phyloP scores from a whole-genome alignment of 495 filamentous ascomycete genomes.

The Bacidia gigantensis region DNA sequence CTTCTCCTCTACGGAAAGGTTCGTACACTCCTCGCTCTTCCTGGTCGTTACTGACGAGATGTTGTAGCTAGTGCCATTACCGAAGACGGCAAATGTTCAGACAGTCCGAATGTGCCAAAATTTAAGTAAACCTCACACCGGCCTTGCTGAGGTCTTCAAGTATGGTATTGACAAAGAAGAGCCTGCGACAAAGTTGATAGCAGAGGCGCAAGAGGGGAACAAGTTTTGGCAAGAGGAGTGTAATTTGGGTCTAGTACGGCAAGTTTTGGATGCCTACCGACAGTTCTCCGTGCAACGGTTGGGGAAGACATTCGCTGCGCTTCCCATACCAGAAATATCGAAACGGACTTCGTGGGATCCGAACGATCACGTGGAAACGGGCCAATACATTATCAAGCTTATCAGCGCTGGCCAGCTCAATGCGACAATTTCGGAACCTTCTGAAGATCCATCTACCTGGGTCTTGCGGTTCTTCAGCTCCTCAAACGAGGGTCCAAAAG shows the following conservation, averaged over 20 bases:
- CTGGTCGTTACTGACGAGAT: conserved; percentile 4
- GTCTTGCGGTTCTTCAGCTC: conserved; percentile 26
- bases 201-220: conserved; percentile 42
- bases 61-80: conserved; percentile 25
- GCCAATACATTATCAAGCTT: conserved; percentile 35
- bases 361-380: conserved; percentile 29
- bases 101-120: conserved; percentile 44
- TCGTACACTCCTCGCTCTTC: conserved; percentile 15
- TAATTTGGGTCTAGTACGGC: conserved; percentile 41
- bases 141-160: conserved; percentile 55
- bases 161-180: conserved; percentile 22
- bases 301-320: conserved; percentile 33
- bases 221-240: conserved; percentile 46
- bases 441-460: conserved; percentile 30
- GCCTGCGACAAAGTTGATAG: conserved; percentile 39
- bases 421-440: conserved; percentile 37
- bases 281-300: conserved; percentile 31
- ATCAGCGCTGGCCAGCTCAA: conserved; percentile 42
- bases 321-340: conserved; percentile 31
- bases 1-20: conserved; percentile 60
- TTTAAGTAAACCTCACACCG: conserved; percentile 55
- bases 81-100: conserved; percentile 31
- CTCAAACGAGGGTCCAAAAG: conserved; percentile 10
- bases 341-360: conserved; percentile 24
- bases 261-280: conserved; percentile 36